Evolutionary conservation across 108 stramenopile species (phyloP).

Genomic region (Stephanodiscus triporus): DNA sequence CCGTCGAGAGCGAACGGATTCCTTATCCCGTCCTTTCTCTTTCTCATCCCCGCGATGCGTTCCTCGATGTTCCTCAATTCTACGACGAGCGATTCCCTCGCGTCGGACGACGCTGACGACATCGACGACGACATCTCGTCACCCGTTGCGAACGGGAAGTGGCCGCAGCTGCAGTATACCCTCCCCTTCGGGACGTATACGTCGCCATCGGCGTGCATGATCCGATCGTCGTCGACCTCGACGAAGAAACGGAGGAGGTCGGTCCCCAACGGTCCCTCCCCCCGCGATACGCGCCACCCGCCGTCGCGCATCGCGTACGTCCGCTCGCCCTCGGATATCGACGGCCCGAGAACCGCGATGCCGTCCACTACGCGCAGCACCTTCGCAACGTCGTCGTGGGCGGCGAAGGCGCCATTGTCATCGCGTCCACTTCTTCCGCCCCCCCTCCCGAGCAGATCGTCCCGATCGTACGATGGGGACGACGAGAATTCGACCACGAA

Average conservation of each 20-base stretch:
- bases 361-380: constrained; percentile 50
- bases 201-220: constrained; percentile 52
- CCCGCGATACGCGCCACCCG: constrained; percentile 65
- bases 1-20: constrained; percentile 55
- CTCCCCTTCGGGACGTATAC: constrained; percentile 72
- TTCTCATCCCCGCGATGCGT: constrained; percentile 41
- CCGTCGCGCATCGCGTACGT: constrained; percentile 56
- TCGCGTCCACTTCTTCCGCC: too few species aligned
- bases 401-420: too few species aligned
- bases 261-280: constrained; percentile 72
- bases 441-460: constrained; percentile 68
- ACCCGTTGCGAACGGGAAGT: constrained; percentile 58
- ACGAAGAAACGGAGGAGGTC: constrained; percentile 73
- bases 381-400: constrained; percentile 48
- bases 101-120: background rate
- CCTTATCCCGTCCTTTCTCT: constrained; percentile 43
- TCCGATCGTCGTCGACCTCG: constrained; percentile 60
- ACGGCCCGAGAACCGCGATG: constrained; percentile 44
- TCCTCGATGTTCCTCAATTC: constrained; percentile 51
- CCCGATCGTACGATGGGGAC: constrained; percentile 60
- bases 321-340: constrained; percentile 54
- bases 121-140: background rate
- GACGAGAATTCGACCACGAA: constrained; percentile 65
- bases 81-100: constrained; percentile 45
- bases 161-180: constrained; percentile 80